phyloP scores from a whole-genome alignment of 805 yeast genomes.

The Suhomyces canberraensis region DNA sequence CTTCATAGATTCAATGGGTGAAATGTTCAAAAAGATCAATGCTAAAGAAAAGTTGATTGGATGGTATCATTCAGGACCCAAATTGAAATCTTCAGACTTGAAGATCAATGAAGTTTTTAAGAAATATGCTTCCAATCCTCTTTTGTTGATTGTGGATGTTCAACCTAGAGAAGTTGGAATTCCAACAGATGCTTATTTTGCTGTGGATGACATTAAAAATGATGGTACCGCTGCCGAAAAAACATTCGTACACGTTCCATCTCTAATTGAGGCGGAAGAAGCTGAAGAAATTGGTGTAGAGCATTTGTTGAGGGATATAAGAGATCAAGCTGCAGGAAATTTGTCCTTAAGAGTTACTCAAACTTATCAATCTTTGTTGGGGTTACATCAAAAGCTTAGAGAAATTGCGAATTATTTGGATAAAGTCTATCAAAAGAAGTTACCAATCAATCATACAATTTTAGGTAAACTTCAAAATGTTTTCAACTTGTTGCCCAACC shows the following conservation, averaged over 20 bases:
- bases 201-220: constrained; percentile 92
- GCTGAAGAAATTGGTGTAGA: constrained; percentile 99
- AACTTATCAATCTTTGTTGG: constrained; percentile 83
- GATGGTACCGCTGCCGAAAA: constrained; percentile 92
- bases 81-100: constrained; percentile 80
- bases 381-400: constrained; percentile 72
- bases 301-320: constrained; percentile 86
- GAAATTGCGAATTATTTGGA: constrained; percentile 78
- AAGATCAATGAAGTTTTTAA: constrained; percentile 87
- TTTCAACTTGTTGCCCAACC: constrained; percentile 87
- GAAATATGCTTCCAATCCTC: constrained; percentile 75
- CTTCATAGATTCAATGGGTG: constrained; percentile 93
- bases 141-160: constrained; percentile 87
- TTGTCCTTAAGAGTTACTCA: constrained; percentile 82
- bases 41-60: constrained; percentile 96
- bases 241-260: constrained; percentile 91
- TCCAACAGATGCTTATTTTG: constrained; percentile 93
- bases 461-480: constrained; percentile 92
- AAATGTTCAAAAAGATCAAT: constrained; percentile 95
- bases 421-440: constrained; percentile 62
- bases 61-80: constrained; percentile 99
- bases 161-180: constrained; percentile 81
- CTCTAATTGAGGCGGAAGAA: constrained; percentile 93
- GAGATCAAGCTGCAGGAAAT: constrained; percentile 96
- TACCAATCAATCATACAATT: constrained; percentile 88